Conservation (phyloP, 2,329 filamentous ascomycete species). For the Pseudogymnoascus sp. region DNA sequence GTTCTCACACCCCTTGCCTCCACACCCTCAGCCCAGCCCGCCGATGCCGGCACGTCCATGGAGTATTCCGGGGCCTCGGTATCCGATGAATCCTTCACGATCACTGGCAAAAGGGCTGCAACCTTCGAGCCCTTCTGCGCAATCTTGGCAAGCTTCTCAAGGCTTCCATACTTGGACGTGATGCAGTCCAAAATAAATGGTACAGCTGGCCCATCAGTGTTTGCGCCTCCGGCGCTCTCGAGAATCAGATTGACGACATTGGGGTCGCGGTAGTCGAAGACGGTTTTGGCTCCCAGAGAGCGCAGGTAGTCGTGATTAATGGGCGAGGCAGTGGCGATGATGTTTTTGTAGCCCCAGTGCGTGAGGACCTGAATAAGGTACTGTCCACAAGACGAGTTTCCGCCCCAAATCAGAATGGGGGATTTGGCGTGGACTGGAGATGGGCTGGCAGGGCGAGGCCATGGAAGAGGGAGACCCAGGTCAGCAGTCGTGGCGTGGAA, state of each 20-base stretch:
- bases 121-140: slow-evolving; percentile 42
- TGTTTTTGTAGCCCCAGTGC: slow-evolving; percentile 43
- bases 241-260: slow-evolving; percentile 18
- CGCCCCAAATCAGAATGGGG: slow-evolving; percentile 31
- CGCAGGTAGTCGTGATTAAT: slow-evolving; percentile 25
- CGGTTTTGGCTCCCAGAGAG: slow-evolving; percentile 23
- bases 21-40: slow-evolving; percentile 45
- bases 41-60: slow-evolving; percentile 40
- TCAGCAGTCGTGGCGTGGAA: slow-evolving; percentile 47
- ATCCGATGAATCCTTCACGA: slow-evolving; percentile 43
- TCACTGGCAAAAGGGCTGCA: slow-evolving; percentile 52
- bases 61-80: slow-evolving; percentile 42
- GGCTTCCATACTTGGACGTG: slow-evolving; percentile 38
- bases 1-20: slow-evolving; percentile 45
- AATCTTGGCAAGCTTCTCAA: slow-evolving; percentile 42
- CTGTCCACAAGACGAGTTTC: slow-evolving; percentile 26
- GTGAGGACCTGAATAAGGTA: slow-evolving; percentile 35
- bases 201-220: slow-evolving; percentile 22
- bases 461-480: slow-evolving; percentile 45
- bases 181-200: slow-evolving; percentile 49
- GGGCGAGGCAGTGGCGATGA: slow-evolving; percentile 28
- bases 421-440: slow-evolving; percentile 22
- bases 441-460: slow-evolving; percentile 32
- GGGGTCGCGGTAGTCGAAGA: slow-evolving; percentile 27
- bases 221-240: slow-evolving; percentile 13